Evolutionary conservation across 192 early-diverging fungal species (phyloP).

Genomic region (Gigaspora rosea): DNA sequence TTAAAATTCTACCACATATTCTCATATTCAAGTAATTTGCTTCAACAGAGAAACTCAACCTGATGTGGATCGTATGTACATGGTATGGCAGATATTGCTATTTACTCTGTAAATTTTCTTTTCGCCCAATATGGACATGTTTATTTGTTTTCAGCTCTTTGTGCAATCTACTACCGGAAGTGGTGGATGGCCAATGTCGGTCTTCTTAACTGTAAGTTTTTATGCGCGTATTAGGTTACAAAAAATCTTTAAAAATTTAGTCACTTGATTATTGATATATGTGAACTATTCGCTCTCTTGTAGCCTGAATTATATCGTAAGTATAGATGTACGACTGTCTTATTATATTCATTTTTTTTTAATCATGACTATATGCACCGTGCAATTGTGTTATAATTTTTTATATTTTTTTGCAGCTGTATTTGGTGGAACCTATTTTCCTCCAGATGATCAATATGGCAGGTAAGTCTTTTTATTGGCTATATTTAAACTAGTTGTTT

Average conservation of each 20-base stretch:
- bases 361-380: neutral
- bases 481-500: neutral
- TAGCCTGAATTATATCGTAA: conserved; percentile 38
- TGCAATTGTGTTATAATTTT: neutral
- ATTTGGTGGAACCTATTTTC: conserved; percentile 51
- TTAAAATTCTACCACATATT: neutral
- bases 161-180: conserved; percentile 58
- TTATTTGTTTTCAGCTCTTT: conserved; percentile 42
- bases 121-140: too few species aligned
- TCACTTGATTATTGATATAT: too few species aligned
- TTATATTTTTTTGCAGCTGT: conserved; percentile 30
- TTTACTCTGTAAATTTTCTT: neutral
- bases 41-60: conserved; percentile 57
- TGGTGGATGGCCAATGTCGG: conserved; percentile 74
- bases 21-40: neutral
- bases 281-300: neutral
- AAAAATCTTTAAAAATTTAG: neutral
- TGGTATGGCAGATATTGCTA: conserved; percentile 36
- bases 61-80: conserved; percentile 65
- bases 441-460: conserved; percentile 43
- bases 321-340: neutral
- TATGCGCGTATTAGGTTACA: conserved; percentile 39
- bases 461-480: neutral
- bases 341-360: neutral
- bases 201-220: conserved; percentile 58